A percentile compares a stretch with the other conserved stretches of the same genome.
Conservation (phyloP, 116 monocot species). For the Posidonia oceanica region DNA sequence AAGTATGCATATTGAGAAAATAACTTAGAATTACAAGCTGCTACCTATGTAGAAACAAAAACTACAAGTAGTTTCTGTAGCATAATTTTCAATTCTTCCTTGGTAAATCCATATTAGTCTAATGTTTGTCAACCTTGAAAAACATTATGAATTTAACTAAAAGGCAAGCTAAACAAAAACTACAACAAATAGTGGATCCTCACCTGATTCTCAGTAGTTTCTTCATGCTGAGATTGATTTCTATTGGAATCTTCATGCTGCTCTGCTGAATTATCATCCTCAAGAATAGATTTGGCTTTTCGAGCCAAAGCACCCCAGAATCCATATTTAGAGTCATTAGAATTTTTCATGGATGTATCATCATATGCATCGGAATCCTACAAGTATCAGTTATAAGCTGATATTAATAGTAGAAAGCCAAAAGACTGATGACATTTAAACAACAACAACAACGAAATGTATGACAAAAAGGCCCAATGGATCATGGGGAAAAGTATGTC, state of each 20-base stretch:
- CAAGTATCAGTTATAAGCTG: conserved; percentile 3
- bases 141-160: neutral
- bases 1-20: no score
- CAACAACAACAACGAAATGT: no score
- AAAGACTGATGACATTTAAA: no score
- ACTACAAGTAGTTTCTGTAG: no score
- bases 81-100: no score
- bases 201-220: neutral
- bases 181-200: neutral
- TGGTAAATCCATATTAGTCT: no score
- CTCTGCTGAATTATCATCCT: conserved; percentile 45
- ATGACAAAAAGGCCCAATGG: no score
- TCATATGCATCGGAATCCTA: conserved; percentile 31
- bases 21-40: no score
- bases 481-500: no score
- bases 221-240: neutral
- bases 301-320: conserved; percentile 82
- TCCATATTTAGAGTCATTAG: conserved; percentile 48
- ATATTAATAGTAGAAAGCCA: no score
- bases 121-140: neutral
- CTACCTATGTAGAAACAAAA: no score
- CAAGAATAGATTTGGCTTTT: conserved; percentile 75
- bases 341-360: conserved; percentile 40
- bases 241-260: conserved; percentile 1
- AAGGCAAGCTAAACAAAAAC: neutral